phyloP scores from a whole-genome alignment of 331 rosid genomes.

The Erythrophleum ivorense region DNA sequence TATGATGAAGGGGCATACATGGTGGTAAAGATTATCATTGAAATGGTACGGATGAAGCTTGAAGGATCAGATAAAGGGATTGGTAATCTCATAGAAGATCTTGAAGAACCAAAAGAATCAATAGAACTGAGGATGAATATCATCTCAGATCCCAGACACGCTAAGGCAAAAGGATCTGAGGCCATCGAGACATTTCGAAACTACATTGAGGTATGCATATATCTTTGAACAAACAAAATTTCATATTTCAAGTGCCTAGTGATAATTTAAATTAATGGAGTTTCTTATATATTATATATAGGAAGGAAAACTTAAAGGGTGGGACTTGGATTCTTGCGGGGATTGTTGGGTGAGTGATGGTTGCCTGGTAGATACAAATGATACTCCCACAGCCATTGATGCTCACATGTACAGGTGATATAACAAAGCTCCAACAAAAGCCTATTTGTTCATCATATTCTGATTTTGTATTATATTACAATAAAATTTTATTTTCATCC shows the following conservation, averaged over 20 bases:
- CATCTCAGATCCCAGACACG: conserved; percentile 67
- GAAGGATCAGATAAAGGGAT: conserved; percentile 76
- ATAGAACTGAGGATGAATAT: conserved; percentile 70
- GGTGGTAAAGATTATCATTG: conserved; percentile 87
- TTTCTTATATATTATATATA: conserved; percentile 28
- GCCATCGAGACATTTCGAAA: conserved; percentile 69
- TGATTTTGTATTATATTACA: neutral
- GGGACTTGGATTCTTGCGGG: conserved; percentile 91
- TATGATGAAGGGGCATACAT: conserved; percentile 69
- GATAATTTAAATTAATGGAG: neutral
- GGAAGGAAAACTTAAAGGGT: conserved; percentile 85
- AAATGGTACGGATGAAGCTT: conserved; percentile 93
- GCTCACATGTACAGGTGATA: conserved; percentile 87
- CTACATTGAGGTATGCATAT: conserved; percentile 64
- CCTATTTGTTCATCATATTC: neutral
- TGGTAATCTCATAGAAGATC: conserved; percentile 76
- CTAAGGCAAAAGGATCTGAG: conserved; percentile 73
- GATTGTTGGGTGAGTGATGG: conserved; percentile 98
- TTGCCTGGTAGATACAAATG: conserved; percentile 77
- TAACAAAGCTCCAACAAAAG: neutral
- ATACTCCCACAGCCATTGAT: conserved; percentile 68
- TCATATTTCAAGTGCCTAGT: neutral
- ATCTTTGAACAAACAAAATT: neutral
- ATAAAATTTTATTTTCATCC: neutral
- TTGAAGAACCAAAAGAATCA: conserved; percentile 81